These are phyloP conservation scores for Dillenia suffruticosa DNA, from an alignment of 164 flowering plant species.

Conservation along the genomic window DNA sequence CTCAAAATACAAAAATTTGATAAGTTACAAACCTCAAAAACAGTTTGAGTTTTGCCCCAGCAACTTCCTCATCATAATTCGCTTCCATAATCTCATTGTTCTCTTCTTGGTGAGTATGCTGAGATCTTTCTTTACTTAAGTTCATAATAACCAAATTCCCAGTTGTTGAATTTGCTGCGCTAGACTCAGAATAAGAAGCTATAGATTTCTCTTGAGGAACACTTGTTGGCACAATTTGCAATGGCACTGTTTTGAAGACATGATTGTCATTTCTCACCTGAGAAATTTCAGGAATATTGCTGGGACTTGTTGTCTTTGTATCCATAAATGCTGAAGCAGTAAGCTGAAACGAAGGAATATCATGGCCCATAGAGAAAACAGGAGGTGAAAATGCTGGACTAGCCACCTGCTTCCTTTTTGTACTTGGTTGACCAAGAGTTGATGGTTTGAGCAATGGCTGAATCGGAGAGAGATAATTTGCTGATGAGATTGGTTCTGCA, in stretches of 20 bases:
- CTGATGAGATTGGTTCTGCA: slow-evolving; percentile 21
- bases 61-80: slow-evolving; percentile 54
- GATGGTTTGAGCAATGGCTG: slow-evolving; percentile 16
- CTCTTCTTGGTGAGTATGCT: slow-evolving; percentile 22
- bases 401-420: slow-evolving; percentile 14
- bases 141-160: slow-evolving; percentile 13
- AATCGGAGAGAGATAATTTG: slow-evolving; percentile 13
- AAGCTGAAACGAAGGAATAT: slow-evolving; percentile 16
- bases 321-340: slow-evolving; percentile 17
- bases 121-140: slow-evolving; percentile 21
- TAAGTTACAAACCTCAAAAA: slow-evolving; percentile 54
- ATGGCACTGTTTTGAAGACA: slow-evolving; percentile 19
- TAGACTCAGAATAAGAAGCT: slow-evolving; percentile 12
- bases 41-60: slow-evolving; percentile 69
- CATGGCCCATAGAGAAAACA: slow-evolving; percentile 11
- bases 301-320: slow-evolving; percentile 11
- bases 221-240: slow-evolving; percentile 14
- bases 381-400: slow-evolving; percentile 8
- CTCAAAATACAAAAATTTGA: slow-evolving; percentile 1
- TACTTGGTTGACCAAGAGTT: slow-evolving; percentile 14
- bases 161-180: slow-evolving; percentile 12
- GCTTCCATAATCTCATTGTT: slow-evolving; percentile 17
- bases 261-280: slow-evolving; percentile 10
- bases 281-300: slow-evolving; percentile 17
- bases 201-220: slow-evolving; percentile 15